A percentile compares a stretch with the other conserved stretches of the same genome.
These are phyloP conservation scores for Chaetothyriales sp. DNA, from an alignment of 2,329 filamentous ascomycete species.

Conservation along the genomic window DNA sequence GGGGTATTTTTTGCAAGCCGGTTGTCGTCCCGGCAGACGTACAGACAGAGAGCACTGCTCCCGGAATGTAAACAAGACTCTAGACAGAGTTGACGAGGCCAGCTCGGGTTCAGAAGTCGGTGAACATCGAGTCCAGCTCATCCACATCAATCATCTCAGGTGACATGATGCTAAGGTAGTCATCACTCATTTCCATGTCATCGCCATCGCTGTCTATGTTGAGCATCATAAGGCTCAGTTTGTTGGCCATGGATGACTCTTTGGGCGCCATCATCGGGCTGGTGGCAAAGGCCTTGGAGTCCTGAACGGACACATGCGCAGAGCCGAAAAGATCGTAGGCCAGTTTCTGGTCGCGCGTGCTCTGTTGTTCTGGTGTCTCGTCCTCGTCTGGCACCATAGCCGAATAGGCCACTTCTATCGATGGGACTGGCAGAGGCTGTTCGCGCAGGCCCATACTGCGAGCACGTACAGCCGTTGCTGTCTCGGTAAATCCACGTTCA, in stretches of 20 bases:
- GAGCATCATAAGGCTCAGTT: conserved; percentile 29
- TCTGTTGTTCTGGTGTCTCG: conserved; percentile 27
- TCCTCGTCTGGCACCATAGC: conserved; percentile 21
- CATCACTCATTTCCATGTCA: conserved; percentile 25
- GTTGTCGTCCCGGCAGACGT: neutral
- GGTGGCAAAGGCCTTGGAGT: conserved; percentile 22
- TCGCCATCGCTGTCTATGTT: conserved; percentile 29
- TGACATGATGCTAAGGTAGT: conserved; percentile 50
- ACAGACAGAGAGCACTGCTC: neutral
- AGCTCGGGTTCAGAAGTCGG: conserved; percentile 41
- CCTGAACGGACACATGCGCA: conserved; percentile 36
- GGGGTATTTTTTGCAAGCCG: too few relatives aligned
- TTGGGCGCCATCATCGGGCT: conserved; percentile 20
- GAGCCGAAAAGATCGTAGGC: conserved; percentile 30
- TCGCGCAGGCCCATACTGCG: conserved; percentile 33
- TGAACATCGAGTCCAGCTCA: conserved; percentile 77
- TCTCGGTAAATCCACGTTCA: conserved; percentile 93
- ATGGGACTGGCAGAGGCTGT: conserved; percentile 22
- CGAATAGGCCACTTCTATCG: conserved; percentile 16
- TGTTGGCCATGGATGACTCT: conserved; percentile 5
- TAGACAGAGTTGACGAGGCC: neutral
- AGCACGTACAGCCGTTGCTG: conserved; percentile 65
- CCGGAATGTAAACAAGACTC: too few relatives aligned
- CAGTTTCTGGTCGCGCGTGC: conserved; percentile 25
- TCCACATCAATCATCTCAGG: conserved; percentile 85